Evolutionary conservation across 2,329 filamentous ascomycete genomes (phyloP).

Genomic region (Colletotrichum tropicicola): DNA sequence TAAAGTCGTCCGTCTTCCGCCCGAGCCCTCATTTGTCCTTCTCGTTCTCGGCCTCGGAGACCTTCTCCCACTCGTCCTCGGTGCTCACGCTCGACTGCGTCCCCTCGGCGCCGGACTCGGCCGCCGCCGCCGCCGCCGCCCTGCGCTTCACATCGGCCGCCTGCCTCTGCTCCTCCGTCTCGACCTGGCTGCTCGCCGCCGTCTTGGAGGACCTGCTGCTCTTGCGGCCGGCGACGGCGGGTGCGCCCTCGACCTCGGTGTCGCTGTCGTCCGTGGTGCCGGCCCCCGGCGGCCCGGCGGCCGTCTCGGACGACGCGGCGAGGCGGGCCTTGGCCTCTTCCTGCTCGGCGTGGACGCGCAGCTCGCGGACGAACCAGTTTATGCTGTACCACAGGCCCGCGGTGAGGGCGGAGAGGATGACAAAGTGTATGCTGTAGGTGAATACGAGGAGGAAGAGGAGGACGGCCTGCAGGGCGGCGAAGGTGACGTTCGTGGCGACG

Average conservation of each 20-base stretch:
- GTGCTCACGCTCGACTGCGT: conserved; percentile 74
- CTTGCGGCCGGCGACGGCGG: background rate
- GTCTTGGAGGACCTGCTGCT: conserved; percentile 7
- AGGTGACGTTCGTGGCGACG: conserved; percentile 88
- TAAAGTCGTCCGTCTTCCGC: background rate
- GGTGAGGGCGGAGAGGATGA: conserved; percentile 81
- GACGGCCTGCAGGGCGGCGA: conserved; percentile 84
- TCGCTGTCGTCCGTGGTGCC: conserved; percentile 53
- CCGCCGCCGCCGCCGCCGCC: conserved; percentile 50
- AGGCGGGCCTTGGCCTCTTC: conserved; percentile 52
- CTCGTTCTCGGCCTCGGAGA: conserved; percentile 76
- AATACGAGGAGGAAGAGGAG: conserved; percentile 79
- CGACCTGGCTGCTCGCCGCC: conserved; percentile 50
- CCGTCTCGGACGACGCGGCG: conserved; percentile 38
- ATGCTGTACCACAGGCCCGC: conserved; percentile 90
- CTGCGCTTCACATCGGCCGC: conserved; percentile 60
- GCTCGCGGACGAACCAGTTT: conserved; percentile 92
- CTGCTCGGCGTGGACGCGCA: conserved; percentile 49
- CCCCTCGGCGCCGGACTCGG: conserved; percentile 46
- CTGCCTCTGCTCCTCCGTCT: conserved; percentile 46
- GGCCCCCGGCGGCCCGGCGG: conserved; percentile 38
- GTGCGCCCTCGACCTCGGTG: conserved; percentile 55
- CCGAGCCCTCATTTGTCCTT: conserved; percentile 57
- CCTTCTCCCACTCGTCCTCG: conserved; percentile 98
- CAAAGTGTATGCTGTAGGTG: conserved; percentile 90